Base-by-base conservation (phyloP, 805 yeast genomes). In the Aciculoconidium aculeatum region DNA sequence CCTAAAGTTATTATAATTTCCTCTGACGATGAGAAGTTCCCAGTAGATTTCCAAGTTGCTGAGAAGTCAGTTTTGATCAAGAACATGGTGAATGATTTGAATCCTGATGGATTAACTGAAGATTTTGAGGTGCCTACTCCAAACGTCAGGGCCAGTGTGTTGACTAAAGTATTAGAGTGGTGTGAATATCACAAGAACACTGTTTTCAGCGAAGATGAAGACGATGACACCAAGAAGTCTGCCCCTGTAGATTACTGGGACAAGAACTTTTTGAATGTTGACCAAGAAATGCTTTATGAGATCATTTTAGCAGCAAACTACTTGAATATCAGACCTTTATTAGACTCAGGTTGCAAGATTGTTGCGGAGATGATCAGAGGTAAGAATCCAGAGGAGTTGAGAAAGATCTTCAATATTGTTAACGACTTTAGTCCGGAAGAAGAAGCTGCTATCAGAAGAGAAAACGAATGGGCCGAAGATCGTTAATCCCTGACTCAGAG, bases 161-260 rank as follows among this genome's bases (percentile, higher is more conserved):
- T 90, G 59, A 76, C 81, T 54, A 86, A 87, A 52, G 90, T 90
- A n/a, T 67, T 90, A 31, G 95, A 90, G 53, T 90, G 96, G 94
- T 87, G 96, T 47, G 94, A 84, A 49, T 92, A 90, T 55, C 96
- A 90, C 65, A 82, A 80, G 55, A 87, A 84, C 51, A 72, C 82
- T 7, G 67, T 66, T 11, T 79, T 79, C 57, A 83, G 84, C 11
- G 86, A 78, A 39, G 77, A 72, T 27, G 85, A 76, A 34, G 95
- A 85, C 40, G 88, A 81, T 31, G 94, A 85, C 43, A 73, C 84
- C 14, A 77, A 82, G 53, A 84, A 83, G 51, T 71, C 90, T n/a
- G 86, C 87, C 2, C 96, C 95, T 3, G 86, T 90, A 29, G 90
- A 82, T 38, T 87, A 87, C 26, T 90, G 97, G 97, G 97, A 90